These are phyloP conservation scores for Cladosporium colombiae DNA, from an alignment of 2,329 filamentous ascomycete species.

Conservation along the genomic window DNA sequence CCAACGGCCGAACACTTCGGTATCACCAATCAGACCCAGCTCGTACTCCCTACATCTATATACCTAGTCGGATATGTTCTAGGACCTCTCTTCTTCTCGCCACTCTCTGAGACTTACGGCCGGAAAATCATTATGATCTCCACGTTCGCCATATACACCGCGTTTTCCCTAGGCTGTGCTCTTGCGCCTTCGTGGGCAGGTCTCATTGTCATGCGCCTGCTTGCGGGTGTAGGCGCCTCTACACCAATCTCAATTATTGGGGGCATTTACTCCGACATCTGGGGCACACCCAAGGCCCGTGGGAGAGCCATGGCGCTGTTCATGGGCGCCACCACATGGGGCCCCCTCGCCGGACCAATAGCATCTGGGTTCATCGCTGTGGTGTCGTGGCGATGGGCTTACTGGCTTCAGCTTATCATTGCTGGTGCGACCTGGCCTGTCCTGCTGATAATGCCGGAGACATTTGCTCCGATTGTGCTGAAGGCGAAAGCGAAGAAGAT, in stretches of 20 bases:
- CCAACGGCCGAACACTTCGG: constrained; percentile 60
- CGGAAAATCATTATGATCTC: constrained; percentile 51
- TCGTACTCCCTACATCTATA: constrained; percentile 52
- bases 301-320: constrained; percentile 64
- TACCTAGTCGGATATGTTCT: constrained; percentile 52
- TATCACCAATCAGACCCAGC: constrained; percentile 48
- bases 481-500: constrained; percentile 54
- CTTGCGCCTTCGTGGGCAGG: constrained; percentile 47
- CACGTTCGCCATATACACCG: constrained; percentile 51
- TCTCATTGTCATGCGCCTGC: constrained; percentile 46
- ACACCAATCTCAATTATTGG: constrained; percentile 61
- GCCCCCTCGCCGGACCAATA: constrained; percentile 66
- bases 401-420: constrained; percentile 70
- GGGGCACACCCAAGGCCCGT: constrained; percentile 55
- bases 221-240: constrained; percentile 47
- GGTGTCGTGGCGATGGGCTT: constrained; percentile 69
- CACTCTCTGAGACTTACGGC: constrained; percentile 48
- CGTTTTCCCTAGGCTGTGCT: constrained; percentile 49
- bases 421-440: constrained; percentile 63
- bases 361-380: constrained; percentile 63
- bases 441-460: constrained; percentile 61
- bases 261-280: constrained; percentile 67
- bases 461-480: constrained; percentile 48
- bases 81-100: constrained; percentile 48
- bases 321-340: constrained; percentile 66